These are phyloP conservation scores for Cladosporium sp. DNA, from an alignment of 2,329 filamentous ascomycete genomes.

Conservation along the genomic window DNA sequence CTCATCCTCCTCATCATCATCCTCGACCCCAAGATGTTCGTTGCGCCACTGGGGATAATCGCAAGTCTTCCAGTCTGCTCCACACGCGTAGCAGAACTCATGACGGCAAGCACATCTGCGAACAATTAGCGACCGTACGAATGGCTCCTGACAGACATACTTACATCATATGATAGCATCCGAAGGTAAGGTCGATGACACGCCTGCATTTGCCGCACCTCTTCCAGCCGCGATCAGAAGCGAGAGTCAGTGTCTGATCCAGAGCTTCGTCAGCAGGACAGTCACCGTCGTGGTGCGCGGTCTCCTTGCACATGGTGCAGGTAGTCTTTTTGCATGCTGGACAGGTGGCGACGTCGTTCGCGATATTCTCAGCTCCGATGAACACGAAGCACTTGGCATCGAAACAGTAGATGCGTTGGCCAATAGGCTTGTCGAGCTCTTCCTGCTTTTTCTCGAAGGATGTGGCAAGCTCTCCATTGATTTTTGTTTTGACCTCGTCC, in stretches of 20 bases:
- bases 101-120: neutral
- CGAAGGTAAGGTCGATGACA: constrained; percentile 52
- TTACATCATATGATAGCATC: constrained; percentile 56
- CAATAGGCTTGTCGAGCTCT: constrained; percentile 47
- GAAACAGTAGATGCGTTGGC: constrained; percentile 55
- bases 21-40: constrained; percentile 23
- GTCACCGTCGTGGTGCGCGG: constrained; percentile 44
- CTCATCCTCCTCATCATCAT: neutral
- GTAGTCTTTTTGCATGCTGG: constrained; percentile 45
- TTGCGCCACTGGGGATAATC: constrained; percentile 26
- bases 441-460: constrained; percentile 48
- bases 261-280: constrained; percentile 50
- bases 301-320: constrained; percentile 54
- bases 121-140: neutral
- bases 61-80: constrained; percentile 31
- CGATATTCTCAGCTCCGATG: constrained; percentile 39
- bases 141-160: neutral
- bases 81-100: constrained; percentile 36
- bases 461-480: constrained; percentile 39
- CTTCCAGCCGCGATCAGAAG: constrained; percentile 52
- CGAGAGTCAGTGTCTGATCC: constrained; percentile 45
- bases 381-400: constrained; percentile 48
- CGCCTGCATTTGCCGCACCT: constrained; percentile 49
- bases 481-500: constrained; percentile 35
- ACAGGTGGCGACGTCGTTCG: constrained; percentile 44